phyloP scores from a whole-genome alignment of 331 rosid species.

The Pyrus hybrid region DNA sequence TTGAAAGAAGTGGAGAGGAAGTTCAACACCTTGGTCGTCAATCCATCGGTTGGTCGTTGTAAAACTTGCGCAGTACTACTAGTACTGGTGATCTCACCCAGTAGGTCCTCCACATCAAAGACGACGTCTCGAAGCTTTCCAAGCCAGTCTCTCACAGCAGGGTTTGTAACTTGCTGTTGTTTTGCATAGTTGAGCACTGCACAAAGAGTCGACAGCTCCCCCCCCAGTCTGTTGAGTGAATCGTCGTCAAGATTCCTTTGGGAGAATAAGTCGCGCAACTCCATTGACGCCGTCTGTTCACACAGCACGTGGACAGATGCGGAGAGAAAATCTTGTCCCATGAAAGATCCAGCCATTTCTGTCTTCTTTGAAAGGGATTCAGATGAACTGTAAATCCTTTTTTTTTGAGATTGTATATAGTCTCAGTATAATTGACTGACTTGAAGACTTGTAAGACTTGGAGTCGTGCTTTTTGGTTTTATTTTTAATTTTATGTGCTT shows the following conservation, averaged over 20 bases:
- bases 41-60: not conserved
- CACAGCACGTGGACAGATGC: not conserved
- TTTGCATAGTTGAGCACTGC: slow-evolving; percentile 21
- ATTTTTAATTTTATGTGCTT: too few species aligned
- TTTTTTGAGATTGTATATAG: too few species aligned
- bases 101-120: slow-evolving; percentile 23
- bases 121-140: slow-evolving; percentile 14
- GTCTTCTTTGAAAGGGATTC: not conserved
- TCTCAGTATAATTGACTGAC: too few species aligned
- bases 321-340: not conserved
- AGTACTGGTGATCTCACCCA: not conserved
- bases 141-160: slow-evolving; percentile 17
- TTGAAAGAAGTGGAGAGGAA: slow-evolving; percentile 3
- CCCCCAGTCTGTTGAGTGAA: not conserved
- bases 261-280: not conserved
- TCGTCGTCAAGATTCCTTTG: not conserved
- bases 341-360: not conserved
- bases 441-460: too few species aligned
- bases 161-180: not conserved
- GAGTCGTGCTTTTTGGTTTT: too few species aligned
- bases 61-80: not conserved
- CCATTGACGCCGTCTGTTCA: not conserved
- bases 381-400: too few species aligned
- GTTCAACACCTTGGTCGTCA: not conserved
- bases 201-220: not conserved